Conservation (phyloP, 306 rosid species). For the Lotus japonicus region DNA sequence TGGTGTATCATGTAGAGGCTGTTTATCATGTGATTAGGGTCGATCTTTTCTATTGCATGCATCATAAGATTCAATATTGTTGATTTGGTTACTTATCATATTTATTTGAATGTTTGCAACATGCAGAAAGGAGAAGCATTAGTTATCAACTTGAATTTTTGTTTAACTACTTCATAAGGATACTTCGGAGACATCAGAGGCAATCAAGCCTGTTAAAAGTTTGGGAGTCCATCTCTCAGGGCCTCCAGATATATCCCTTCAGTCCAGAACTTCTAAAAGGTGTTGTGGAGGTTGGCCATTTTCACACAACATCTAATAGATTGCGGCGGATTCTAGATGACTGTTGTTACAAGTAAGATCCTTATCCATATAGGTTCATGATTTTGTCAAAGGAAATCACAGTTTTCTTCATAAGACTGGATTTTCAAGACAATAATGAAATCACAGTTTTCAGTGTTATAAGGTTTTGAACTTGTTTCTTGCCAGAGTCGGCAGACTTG, state of each 20-base stretch:
- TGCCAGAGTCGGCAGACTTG: background rate
- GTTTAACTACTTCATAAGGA: constrained; percentile 70
- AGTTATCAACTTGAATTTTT: constrained; percentile 73
- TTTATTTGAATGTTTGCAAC: constrained; percentile 22
- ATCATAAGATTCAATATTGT: background rate
- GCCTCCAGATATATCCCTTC: constrained; percentile 78
- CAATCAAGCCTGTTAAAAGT: constrained; percentile 52
- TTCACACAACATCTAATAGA: constrained; percentile 64
- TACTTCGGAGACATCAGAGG: constrained; percentile 62
- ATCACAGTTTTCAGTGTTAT: background rate
- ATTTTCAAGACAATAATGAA: background rate
- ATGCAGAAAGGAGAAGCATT: constrained; percentile 75
- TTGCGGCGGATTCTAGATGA: constrained; percentile 77
- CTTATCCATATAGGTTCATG: background rate
- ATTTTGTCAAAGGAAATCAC: background rate
- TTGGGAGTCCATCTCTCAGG: constrained; percentile 69
- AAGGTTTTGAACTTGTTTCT: background rate
- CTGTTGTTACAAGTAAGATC: constrained; percentile 62
- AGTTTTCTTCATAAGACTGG: background rate
- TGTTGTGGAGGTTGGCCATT: constrained; percentile 62
- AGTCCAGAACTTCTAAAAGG: constrained; percentile 66
- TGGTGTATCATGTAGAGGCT: background rate
- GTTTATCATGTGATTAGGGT: background rate
- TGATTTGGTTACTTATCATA: constrained; percentile 20
- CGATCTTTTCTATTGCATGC: background rate